These are phyloP conservation scores for Claviceps sp. DNA, from an alignment of 2,329 filamentous ascomycete genomes.

Conservation along the genomic window DNA sequence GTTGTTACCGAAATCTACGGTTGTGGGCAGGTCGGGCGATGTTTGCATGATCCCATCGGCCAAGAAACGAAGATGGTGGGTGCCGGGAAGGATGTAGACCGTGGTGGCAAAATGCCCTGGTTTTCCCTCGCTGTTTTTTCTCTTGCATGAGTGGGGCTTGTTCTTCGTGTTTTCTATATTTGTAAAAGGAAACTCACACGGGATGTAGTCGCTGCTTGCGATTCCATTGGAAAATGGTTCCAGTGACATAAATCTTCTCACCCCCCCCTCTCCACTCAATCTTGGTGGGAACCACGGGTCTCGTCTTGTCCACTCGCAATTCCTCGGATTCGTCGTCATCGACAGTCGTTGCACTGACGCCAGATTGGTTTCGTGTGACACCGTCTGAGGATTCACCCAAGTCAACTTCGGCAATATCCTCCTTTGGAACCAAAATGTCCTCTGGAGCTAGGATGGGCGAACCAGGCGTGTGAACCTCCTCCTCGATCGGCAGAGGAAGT, in stretches of 20 bases:
- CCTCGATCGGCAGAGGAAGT: constrained; percentile 82
- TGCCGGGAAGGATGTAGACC: constrained; percentile 78
- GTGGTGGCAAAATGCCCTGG: constrained; percentile 59
- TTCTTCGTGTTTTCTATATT: background rate
- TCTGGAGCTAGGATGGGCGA: constrained; percentile 73
- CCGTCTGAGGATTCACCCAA: constrained; percentile 34
- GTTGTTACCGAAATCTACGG: constrained; percentile 95
- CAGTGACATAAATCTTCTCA: constrained; percentile 90
- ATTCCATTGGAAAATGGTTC: constrained; percentile 96
- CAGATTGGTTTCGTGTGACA: constrained; percentile 42
- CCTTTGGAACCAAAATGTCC: background rate
- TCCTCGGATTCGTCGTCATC: constrained; percentile 74
- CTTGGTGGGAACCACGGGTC: constrained; percentile 67
- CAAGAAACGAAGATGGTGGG: constrained; percentile 92
- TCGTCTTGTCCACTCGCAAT: constrained; percentile 58
- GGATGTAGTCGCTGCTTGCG: constrained; percentile 78
- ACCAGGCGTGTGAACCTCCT: constrained; percentile 78
- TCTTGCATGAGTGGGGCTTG: background rate
- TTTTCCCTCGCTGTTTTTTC: constrained; percentile 31
- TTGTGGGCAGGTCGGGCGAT: constrained; percentile 75
- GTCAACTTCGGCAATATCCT: constrained; percentile 33
- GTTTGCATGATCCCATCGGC: constrained; percentile 90
- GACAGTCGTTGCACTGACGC: constrained; percentile 46
- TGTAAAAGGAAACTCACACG: constrained; percentile 49
- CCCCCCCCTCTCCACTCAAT: constrained; percentile 77